These are phyloP conservation scores for Gloeophyllum trabeum DNA, from an alignment of 768 basidiomycete genomes.

Conservation along the genomic window DNA sequence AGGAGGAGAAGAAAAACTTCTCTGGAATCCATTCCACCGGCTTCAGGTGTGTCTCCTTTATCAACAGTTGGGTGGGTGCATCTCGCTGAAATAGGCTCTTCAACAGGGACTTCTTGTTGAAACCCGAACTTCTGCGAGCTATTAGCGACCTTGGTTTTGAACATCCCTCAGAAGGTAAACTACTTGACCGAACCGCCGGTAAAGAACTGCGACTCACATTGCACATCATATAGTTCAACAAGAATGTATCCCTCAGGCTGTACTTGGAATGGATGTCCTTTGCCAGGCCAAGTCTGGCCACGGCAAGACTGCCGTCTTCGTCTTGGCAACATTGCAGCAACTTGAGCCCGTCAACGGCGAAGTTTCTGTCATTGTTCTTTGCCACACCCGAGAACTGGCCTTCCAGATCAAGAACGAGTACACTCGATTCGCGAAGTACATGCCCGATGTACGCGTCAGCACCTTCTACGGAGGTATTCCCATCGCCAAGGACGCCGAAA, in stretches of 20 bases:
- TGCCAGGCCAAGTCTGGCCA: slow-evolving; percentile 99
- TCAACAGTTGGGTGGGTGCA: neutral
- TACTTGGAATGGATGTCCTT: slow-evolving; percentile 97
- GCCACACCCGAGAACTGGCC: slow-evolving; percentile 97
- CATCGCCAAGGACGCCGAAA: slow-evolving; percentile 87
- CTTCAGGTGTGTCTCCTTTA: slow-evolving; percentile 70
- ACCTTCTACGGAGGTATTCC: slow-evolving; percentile 98
- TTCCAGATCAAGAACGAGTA: slow-evolving; percentile 99
- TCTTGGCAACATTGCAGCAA: slow-evolving; percentile 95
- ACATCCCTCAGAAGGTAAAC: slow-evolving; percentile 94
- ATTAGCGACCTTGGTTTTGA: slow-evolving; percentile 99
- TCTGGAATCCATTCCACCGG: slow-evolving; percentile 99
- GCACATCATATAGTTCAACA: slow-evolving; percentile 69
- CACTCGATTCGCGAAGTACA: slow-evolving; percentile 97
- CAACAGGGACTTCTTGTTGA: slow-evolving; percentile 89
- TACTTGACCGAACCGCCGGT: neutral
- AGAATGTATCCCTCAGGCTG: slow-evolving; percentile 99
- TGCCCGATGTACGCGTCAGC: slow-evolving; percentile 95
- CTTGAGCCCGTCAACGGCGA: slow-evolving; percentile 97
- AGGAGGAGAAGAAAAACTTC: slow-evolving; percentile 96
- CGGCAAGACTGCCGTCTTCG: slow-evolving; percentile 98
- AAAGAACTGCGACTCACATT: slow-evolving; percentile 1
- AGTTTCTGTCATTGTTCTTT: slow-evolving; percentile 94
- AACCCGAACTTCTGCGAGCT: slow-evolving; percentile 92
- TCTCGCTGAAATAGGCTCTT: slow-evolving; percentile 7